A percentile compares a stretch with the other conserved stretches of the same genome.
Conservation (phyloP, 2,329 filamentous ascomycete species). For the Colletotrichum falcatum region DNA sequence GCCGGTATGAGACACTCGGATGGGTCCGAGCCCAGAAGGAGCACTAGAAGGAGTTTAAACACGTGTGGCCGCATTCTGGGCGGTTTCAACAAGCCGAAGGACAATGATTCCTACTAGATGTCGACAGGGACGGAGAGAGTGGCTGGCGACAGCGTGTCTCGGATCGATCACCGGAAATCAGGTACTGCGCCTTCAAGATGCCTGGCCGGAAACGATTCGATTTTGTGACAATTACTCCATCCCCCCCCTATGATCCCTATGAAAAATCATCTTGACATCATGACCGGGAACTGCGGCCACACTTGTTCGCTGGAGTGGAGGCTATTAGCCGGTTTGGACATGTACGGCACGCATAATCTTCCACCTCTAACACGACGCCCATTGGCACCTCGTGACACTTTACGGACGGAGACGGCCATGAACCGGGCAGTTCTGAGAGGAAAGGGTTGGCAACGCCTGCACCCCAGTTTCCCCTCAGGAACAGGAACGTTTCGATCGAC, state of each 20-base stretch:
- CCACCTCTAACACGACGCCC: background rate
- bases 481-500: background rate
- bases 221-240: conserved; percentile 13
- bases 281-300: background rate
- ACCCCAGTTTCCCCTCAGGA: background rate
- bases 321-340: conserved; percentile 19
- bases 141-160: conserved; percentile 25
- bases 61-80: conserved; percentile 24
- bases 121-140: background rate
- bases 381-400: background rate
- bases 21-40: conserved; percentile 20
- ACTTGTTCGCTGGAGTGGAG: background rate
- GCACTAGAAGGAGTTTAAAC: conserved; percentile 34
- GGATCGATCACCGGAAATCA: background rate
- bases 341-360: conserved; percentile 3
- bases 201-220: background rate
- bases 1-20: conserved; percentile 22
- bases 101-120: conserved; percentile 12
- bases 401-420: background rate
- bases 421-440: background rate
- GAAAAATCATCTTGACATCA: background rate
- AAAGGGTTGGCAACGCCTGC: conserved; percentile 12
- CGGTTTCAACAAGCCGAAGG: conserved; percentile 26
- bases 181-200: conserved; percentile 9
- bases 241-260: background rate